These are phyloP conservation scores for Diplodia intermedia DNA, from an alignment of 2,329 filamentous ascomycete genomes.

Conservation along the genomic window DNA sequence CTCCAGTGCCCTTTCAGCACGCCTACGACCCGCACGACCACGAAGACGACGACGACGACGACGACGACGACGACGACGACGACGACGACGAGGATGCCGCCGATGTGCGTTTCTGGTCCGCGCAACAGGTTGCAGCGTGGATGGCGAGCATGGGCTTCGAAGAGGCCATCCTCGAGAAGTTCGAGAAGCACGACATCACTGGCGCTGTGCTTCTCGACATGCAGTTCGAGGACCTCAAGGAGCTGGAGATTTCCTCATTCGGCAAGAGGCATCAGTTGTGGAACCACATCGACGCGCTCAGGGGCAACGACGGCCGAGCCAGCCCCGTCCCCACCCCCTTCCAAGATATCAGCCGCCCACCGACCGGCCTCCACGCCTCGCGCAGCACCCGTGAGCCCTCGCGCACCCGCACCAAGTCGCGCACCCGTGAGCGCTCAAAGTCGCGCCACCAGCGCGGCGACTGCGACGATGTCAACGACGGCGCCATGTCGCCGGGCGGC, in stretches of 20 bases:
- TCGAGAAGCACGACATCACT: slow-evolving; percentile 90
- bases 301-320: slow-evolving; percentile 54
- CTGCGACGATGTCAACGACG: slow-evolving; percentile 38
- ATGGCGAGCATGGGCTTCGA: slow-evolving; percentile 87
- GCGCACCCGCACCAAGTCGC: slow-evolving; percentile 47
- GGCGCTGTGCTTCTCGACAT: slow-evolving; percentile 87
- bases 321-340: slow-evolving; percentile 57
- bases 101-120: slow-evolving; percentile 71
- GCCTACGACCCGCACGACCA: slow-evolving; percentile 43
- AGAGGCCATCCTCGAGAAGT: slow-evolving; percentile 76
- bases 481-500: slow-evolving; percentile 44
- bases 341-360: slow-evolving; percentile 56
- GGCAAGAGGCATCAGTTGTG: slow-evolving; percentile 80
- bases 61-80: slow-evolving; percentile 60
- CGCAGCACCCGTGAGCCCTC: slow-evolving; percentile 43
- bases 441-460: slow-evolving; percentile 36
- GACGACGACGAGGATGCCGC: slow-evolving; percentile 63
- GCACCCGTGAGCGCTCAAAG: slow-evolving; percentile 47
- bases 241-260: slow-evolving; percentile 81
- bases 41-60: slow-evolving; percentile 51
- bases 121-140: slow-evolving; percentile 81
- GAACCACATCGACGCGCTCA: slow-evolving; percentile 77
- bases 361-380: slow-evolving; percentile 43
- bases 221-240: slow-evolving; percentile 85
- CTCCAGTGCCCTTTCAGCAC: slow-evolving; percentile 21